These are phyloP conservation scores for Blastobotrys petasosporus DNA, from an alignment of 1,139 yeast genomes.

Conservation along the genomic window DNA sequence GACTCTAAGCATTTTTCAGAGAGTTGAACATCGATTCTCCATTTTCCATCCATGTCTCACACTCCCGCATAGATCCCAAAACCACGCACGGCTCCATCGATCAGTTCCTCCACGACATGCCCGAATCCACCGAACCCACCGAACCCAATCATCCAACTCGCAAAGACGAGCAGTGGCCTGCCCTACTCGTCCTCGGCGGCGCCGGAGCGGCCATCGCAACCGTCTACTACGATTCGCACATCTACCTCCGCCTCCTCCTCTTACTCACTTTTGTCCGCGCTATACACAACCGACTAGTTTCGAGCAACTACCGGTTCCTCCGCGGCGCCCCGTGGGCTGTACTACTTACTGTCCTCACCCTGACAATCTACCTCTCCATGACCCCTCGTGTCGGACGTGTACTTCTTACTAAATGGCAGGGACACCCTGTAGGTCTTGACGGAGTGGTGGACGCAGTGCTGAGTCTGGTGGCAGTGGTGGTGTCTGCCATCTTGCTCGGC, in stretches of 20 bases:
- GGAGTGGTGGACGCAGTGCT: slow-evolving; percentile 8
- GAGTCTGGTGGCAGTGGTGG: slow-evolving; percentile 7
- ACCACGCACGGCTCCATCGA: no score
- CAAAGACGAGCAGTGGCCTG: slow-evolving; percentile 7
- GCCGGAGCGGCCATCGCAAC: not conserved
- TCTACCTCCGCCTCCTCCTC: slow-evolving; percentile 19
- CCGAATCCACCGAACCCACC: not conserved
- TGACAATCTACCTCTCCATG: not conserved
- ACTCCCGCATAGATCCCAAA: no score
- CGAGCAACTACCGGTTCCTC: not conserved
- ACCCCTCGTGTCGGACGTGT: no score
- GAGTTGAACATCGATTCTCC: no score
- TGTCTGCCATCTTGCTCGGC: slow-evolving; percentile 7
- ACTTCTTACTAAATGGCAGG: not conserved
- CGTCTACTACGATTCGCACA: slow-evolving; percentile 7
- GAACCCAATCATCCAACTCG: not conserved
- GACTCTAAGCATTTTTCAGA: no score
- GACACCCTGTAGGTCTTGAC: not conserved
- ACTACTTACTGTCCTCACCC: not conserved
- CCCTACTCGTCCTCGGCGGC: not conserved
- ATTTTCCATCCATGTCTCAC: no score
- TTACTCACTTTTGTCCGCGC: slow-evolving; percentile 21
- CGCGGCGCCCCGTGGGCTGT: not conserved
- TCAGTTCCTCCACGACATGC: no score
- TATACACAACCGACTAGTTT: slow-evolving; percentile 11